Base-by-base conservation (phyloP, 192 early-diverging fungal species). In the Spizellomyces sp. region DNA sequence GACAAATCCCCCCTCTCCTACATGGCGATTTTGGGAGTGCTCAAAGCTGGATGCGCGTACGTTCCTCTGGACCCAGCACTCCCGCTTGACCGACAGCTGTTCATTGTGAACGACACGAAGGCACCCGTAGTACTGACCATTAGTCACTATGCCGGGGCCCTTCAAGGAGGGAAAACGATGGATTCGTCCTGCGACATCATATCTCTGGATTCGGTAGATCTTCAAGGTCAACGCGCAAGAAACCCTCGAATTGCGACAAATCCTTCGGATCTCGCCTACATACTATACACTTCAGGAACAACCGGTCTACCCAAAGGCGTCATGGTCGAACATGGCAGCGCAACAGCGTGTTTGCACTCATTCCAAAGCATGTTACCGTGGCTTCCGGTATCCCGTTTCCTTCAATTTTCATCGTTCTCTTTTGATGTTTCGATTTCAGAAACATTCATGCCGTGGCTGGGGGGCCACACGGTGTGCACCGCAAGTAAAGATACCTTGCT, bases 251-350 rank as follows among this genome's bases (percentile, higher is more conserved):
- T 65, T 15, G 46, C 43, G 64, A 65, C 48, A 17, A 48, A 17
- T 7, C 64, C 12, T 17, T 50, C 64, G 46, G 46, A 42, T 27
- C 22, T 65, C 15, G 80, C 80, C 21, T 81, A 81, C 55, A 60
- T 81, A 10, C 48, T 81, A 9, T 81, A 69, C 62, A 81, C 80
- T 8, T 78, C 75, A 8, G 80, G 80, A 43, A 80, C 80, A 19
- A 81, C 80, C 4, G 80, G 80, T 10, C 45, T 42, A 36, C 80
- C 80, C 36, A 81, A 81, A 55, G 79, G 79, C 8, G 78, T 80
- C 19, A 52, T 66, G 46, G 59, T 81, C 46, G 41, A 9, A n/a
- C 79, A 80, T 44, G 56, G 48, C 9, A 55, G 41, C 27, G 50
- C 57, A 5, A 43, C 42, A 6, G 43, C 58, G 12, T 41, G 22